Evolutionary conservation across 352 stramenopile genomes (phyloP).

Genomic region (Phytophthora crassamura): DNA sequence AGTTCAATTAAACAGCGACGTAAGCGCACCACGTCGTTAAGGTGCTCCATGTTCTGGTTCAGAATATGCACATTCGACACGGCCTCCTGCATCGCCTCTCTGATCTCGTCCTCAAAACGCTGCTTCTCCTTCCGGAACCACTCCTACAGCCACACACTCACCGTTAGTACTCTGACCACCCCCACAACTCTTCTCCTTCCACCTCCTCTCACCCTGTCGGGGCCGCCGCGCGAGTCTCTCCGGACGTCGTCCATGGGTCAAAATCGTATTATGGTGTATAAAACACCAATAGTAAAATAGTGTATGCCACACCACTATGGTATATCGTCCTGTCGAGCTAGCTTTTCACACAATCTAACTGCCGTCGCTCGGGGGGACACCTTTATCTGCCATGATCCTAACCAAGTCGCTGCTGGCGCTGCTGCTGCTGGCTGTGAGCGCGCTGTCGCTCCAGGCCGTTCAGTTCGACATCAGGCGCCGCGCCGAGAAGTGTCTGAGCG

Average conservation of each 20-base stretch:
- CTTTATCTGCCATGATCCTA: constrained; percentile 7
- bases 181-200: not conserved
- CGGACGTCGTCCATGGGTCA: constrained; percentile 17
- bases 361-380: constrained; percentile 16
- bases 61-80: constrained; percentile 86
- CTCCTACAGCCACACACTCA: constrained; percentile 39
- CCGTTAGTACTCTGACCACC: constrained; percentile 3
- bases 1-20: not conserved
- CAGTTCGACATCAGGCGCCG: constrained; percentile 80
- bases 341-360: constrained; percentile 26
- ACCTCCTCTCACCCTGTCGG: constrained; percentile 29
- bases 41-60: constrained; percentile 82
- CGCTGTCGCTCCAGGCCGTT: constrained; percentile 47
- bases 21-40: constrained; percentile 77
- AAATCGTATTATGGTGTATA: not conserved
- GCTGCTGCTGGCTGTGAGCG: constrained; percentile 40
- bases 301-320: too few relatives aligned
- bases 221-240: constrained; percentile 39
- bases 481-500: constrained; percentile 85
- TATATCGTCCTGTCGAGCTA: constrained; percentile 24
- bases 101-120: constrained; percentile 74
- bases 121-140: constrained; percentile 75
- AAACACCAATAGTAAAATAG: not conserved
- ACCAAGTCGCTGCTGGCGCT: constrained; percentile 42
- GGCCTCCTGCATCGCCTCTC: constrained; percentile 82